Evolutionary conservation across 139 green algal genomes (phyloP).

Genomic region (Klebsormidium nitens): DNA sequence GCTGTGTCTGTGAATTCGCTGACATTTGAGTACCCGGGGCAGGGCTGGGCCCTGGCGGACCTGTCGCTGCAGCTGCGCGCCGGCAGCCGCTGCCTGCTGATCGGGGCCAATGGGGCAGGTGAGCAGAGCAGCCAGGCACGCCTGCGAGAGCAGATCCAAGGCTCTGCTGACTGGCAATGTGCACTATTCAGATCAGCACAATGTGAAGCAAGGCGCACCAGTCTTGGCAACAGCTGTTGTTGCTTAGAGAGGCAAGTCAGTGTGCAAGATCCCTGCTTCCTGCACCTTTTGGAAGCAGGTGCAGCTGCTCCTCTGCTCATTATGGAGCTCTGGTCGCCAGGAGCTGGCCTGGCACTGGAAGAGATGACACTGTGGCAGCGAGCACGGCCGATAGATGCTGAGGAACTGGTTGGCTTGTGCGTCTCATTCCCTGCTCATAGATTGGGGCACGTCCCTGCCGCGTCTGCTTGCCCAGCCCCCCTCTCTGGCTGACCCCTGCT

Average conservation of each 20-base stretch:
- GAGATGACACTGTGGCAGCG: no score
- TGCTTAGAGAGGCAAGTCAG: not conserved
- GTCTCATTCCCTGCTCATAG: not conserved
- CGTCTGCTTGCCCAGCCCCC: not conserved
- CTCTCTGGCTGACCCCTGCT: not conserved
- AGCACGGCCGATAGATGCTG: no score
- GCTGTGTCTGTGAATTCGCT: constrained; percentile 18
- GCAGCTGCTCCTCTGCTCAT: no score
- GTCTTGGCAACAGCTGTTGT: not conserved
- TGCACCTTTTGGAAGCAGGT: no score
- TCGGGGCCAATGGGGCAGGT: constrained; percentile 90
- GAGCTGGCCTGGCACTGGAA: no score
- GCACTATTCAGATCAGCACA: not conserved
- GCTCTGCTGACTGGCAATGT: no score
- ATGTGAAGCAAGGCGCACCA: not conserved
- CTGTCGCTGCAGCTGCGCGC: constrained; percentile 58
- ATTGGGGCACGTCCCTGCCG: not conserved
- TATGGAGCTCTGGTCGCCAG: no score
- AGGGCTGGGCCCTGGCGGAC: constrained; percentile 44
- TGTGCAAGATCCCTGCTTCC: not conserved
- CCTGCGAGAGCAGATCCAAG: not conserved
- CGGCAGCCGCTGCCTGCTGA: constrained; percentile 76
- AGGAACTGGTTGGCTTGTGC: not conserved
- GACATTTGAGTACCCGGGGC: constrained; percentile 21
- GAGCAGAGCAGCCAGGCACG: constrained; percentile 1